Evolutionary conservation across 495 filamentous ascomycete genomes (phyloP).

Genomic region (Penicillium waksmanii): DNA sequence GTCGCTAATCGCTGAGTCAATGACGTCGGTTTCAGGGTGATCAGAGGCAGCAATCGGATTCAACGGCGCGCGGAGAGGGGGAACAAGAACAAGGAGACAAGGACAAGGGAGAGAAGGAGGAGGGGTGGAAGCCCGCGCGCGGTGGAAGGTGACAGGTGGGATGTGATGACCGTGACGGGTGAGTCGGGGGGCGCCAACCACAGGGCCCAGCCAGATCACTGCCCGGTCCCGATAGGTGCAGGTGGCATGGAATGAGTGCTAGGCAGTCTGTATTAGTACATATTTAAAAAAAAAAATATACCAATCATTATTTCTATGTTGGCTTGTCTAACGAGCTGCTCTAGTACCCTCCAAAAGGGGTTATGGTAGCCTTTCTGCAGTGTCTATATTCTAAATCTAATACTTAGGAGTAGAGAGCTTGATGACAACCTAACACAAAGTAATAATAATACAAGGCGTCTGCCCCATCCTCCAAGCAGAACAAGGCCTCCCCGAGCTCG

Average conservation of each 20-base stretch:
- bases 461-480: constrained; percentile 22
- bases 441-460: constrained; percentile 32
- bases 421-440: constrained; percentile 24
- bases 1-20: constrained; percentile 19
- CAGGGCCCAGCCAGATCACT: constrained; percentile 3
- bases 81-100: constrained; percentile 14
- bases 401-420: constrained; percentile 32
- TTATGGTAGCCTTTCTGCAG: not conserved
- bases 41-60: constrained; percentile 4
- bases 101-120: constrained; percentile 9
- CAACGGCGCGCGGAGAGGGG: constrained; percentile 1
- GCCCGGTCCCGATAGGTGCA: not conserved
- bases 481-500: constrained; percentile 38
- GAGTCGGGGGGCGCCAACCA: constrained; percentile 27
- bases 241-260: too few relatives aligned
- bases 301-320: too few relatives aligned
- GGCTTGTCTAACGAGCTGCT: too few relatives aligned
- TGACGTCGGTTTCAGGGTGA: constrained; percentile 24
- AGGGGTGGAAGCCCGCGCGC: not conserved
- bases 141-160: constrained; percentile 21
- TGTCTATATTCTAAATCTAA: constrained; percentile 7
- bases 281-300: too few relatives aligned
- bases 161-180: constrained; percentile 27
- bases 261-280: not conserved
- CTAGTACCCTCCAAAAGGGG: not conserved